Percentiles rank a stretch among this genome's conserved stretches.
These are phyloP conservation scores for Amesomyces nigricolor DNA, from an alignment of 2,329 filamentous ascomycete species.

Conservation along the genomic window DNA sequence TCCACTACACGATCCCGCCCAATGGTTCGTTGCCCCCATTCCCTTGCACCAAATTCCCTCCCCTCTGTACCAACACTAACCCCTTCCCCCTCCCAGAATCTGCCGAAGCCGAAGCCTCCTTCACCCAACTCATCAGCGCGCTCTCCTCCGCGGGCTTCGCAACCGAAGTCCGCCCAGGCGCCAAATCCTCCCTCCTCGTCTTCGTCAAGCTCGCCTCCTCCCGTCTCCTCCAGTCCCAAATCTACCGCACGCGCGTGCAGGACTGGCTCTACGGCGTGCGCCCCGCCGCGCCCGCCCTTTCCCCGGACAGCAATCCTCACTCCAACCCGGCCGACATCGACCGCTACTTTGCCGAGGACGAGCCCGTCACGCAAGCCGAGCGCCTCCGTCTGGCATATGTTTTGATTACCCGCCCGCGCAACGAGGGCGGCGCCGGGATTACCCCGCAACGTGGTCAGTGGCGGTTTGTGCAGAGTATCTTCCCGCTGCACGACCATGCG, in stretches of 20 bases:
- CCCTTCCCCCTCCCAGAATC: constrained; percentile 41
- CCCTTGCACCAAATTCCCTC: background rate
- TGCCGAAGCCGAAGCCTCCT: constrained; percentile 64
- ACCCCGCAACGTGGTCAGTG: constrained; percentile 63
- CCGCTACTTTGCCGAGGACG: constrained; percentile 55
- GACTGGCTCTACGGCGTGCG: constrained; percentile 93
- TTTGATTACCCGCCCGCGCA: constrained; percentile 66
- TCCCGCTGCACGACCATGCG: constrained; percentile 70
- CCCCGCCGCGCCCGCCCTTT: constrained; percentile 62
- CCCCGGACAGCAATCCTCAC: background rate
- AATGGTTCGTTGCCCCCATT: constrained; percentile 5
- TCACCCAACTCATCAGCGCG: constrained; percentile 69
- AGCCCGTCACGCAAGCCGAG: constrained; percentile 83
- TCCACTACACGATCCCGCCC: constrained; percentile 26
- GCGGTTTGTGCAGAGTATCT: constrained; percentile 67
- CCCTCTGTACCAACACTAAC: constrained; percentile 39
- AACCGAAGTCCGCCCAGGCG: constrained; percentile 79
- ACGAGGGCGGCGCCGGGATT: constrained; percentile 74
- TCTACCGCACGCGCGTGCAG: constrained; percentile 81
- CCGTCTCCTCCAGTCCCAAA: constrained; percentile 67
- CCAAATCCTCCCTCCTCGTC: constrained; percentile 70
- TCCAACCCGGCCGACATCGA: constrained; percentile 51
- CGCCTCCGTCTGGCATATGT: constrained; percentile 82
- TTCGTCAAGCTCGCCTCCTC: constrained; percentile 77
- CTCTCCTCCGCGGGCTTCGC: constrained; percentile 75